Evolutionary conservation across 2,329 filamentous ascomycete genomes (phyloP).

Genomic region (Phialocephala sp.): DNA sequence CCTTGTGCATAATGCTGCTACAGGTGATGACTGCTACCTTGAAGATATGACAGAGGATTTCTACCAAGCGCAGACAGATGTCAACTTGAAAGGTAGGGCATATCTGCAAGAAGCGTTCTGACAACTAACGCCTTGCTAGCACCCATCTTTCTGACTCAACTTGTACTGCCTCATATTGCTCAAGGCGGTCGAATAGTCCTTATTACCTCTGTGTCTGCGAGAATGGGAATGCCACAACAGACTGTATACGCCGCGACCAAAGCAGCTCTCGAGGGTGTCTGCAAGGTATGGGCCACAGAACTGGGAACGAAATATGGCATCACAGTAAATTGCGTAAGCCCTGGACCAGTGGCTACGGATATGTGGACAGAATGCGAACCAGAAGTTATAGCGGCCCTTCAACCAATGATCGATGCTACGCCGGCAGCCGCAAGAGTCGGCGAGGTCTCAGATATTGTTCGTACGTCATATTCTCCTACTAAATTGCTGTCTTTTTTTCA

Average conservation of each 20-base stretch:
- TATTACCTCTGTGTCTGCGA: constrained; percentile 59
- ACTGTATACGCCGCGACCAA: constrained; percentile 62
- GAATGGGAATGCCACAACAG: constrained; percentile 51
- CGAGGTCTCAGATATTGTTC: constrained; percentile 23
- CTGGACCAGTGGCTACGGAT: constrained; percentile 29
- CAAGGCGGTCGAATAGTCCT: constrained; percentile 60
- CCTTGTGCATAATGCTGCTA: constrained; percentile 39
- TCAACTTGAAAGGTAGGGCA: constrained; percentile 49
- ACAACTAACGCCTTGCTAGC: constrained; percentile 49
- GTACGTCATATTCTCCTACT: no score
- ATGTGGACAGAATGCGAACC: constrained; percentile 26
- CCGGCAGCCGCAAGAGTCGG: constrained; percentile 22
- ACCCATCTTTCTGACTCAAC: constrained; percentile 58
- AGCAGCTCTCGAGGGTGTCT: constrained; percentile 52
- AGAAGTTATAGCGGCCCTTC: constrained; percentile 18
- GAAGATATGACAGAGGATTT: constrained; percentile 53
- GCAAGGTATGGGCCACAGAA: constrained; percentile 27
- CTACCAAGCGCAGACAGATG: constrained; percentile 59
- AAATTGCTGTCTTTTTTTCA: no score
- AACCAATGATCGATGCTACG: constrained; percentile 20
- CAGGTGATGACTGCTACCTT: constrained; percentile 36
- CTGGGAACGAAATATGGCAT: constrained; percentile 26
- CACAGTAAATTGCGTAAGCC: constrained; percentile 28
- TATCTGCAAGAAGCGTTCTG: neutral
- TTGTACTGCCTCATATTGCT: constrained; percentile 56